Evolutionary conservation across 2,329 filamentous ascomycete species (phyloP).

Genomic region (Xylaria sp.): DNA sequence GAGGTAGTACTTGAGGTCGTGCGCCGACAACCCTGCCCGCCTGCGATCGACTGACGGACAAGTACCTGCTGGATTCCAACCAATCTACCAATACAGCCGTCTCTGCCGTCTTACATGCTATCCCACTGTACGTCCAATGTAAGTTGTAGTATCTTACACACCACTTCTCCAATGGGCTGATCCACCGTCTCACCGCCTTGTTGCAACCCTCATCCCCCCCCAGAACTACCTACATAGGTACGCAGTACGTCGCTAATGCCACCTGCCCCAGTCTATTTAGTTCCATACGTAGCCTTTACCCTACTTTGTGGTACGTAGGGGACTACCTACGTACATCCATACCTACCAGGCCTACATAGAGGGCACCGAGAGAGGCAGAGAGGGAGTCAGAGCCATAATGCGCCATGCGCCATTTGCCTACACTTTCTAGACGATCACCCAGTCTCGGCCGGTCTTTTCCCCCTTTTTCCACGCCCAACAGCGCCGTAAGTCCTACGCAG

Average conservation of each 20-base stretch:
- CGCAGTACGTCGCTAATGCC: not conserved
- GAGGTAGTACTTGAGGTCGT: too few species aligned
- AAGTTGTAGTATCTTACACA: constrained; percentile 17
- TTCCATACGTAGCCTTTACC: not conserved
- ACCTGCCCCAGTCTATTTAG: not conserved
- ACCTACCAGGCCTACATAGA: too few species aligned
- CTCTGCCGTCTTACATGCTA: not conserved
- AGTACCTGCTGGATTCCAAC: not conserved
- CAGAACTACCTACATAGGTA: too few species aligned
- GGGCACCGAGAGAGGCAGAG: not conserved
- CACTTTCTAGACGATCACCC: constrained; percentile 28
- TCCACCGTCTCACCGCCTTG: constrained; percentile 31
- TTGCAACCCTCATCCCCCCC: constrained; percentile 20
- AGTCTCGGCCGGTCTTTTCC: constrained; percentile 34
- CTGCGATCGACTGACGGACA: not conserved
- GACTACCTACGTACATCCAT: too few species aligned
- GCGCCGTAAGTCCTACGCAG: constrained; percentile 10
- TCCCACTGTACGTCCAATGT: constrained; percentile 2
- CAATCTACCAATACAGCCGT: not conserved
- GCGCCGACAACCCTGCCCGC: not conserved
- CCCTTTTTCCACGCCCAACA: constrained; percentile 21
- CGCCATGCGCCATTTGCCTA: constrained; percentile 23
- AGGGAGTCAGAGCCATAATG: constrained; percentile 12
- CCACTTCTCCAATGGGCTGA: constrained; percentile 14
- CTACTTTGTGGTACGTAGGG: too few species aligned